Evolutionary conservation across 495 filamentous ascomycete species (phyloP), one percentile per base, ranked within the genome.

Genomic region (Bacidia rubella): DNA sequence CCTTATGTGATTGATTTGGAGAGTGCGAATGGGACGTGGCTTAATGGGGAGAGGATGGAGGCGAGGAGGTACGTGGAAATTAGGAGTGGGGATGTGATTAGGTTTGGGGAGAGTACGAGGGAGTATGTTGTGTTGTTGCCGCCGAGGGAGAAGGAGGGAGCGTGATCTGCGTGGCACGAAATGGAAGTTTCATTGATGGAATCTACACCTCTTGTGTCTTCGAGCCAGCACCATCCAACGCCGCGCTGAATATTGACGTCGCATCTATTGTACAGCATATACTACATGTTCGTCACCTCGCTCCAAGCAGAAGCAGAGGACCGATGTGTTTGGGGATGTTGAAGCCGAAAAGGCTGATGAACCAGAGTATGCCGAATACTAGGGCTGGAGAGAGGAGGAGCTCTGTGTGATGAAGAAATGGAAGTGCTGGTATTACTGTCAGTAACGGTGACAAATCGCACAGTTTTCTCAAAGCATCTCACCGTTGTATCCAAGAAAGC

Each of bases 1-100:
- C 87, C 86, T 10, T 98, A 97, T 68, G 60, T 97, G 2, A 85
- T 97, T 60, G 92, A 98, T 68, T 66, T 98, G 41, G 90, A 95
- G 60, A 94, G 87, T 55, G 86, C 86, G 21, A 97, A 98, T 69
- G 90, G 92, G 42, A 95, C 90, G 9, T 74, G 64, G 44, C 72
- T 98, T 43, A 94, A 94, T 62, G 81, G 78, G 50, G 81, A 90
- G 42, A 68, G 65, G 60, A 68, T 92, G 3, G 84, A 86, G 1
- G 74, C 70, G 10, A 82, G 83, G 63, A 74, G 89, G 49, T 98
- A 86, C 65, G 66, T 96, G 39, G 93, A 97, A 65, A 65, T 96
- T 49, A 76, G 78, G 63, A 83, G 90, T 62, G 89, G 87, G 65
- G 92, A 98, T 65, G 77, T 97, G 62, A 64, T 98, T 42, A 76